Evolutionary conservation across 768 basidiomycete genomes (phyloP), one percentile per base, ranked within the genome.

Genomic region (Leccinum olivaceopallidum): DNA sequence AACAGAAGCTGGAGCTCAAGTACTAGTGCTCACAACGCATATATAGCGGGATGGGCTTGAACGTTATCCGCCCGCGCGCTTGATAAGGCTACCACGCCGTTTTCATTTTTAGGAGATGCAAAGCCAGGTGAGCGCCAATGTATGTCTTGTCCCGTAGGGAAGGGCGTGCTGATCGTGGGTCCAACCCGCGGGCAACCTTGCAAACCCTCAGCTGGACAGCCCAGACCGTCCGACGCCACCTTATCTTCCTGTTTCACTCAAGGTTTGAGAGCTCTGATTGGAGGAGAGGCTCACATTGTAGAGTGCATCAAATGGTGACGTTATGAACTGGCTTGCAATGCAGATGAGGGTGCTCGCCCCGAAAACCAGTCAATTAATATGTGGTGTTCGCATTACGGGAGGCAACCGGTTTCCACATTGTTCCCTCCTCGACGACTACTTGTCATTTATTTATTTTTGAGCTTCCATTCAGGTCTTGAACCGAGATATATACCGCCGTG

Each of bases 81-180:
- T 53, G 63, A 59, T 60, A 61, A 28, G 24, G 36, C 62, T 58
- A 62, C 65, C 72, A 60, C 63, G 60, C 67, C 63, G 64, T 65
- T 67, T 73, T 68, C 55, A 68, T 28, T 70, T 50, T 60, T 26
- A 47, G 34, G 39, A 32, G 60, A 65, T 70, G 66, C 63, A 61
- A 50, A 54, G 42, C 55, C 67, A 61, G 62, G 71, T 65, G 59
- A 57, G 60, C 9, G 3, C 34, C 53, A 53, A 61, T 48, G 30
- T 42, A 55, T 60, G 50, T 61, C 63, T 60, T 58, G 44, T n/a
- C 64, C 64, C 59, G 61, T 50, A 62, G 57, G 65, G 50, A 63
- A 37, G 63, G 67, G 65, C 64, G 69, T 63, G 67, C 61, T 73
- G 63, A 72, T 62, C 61, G 47, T 56, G 63, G 53, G 59, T 36